Conservation (phyloP, 495 filamentous ascomycete genomes). For the Bombardia bombarda region DNA sequence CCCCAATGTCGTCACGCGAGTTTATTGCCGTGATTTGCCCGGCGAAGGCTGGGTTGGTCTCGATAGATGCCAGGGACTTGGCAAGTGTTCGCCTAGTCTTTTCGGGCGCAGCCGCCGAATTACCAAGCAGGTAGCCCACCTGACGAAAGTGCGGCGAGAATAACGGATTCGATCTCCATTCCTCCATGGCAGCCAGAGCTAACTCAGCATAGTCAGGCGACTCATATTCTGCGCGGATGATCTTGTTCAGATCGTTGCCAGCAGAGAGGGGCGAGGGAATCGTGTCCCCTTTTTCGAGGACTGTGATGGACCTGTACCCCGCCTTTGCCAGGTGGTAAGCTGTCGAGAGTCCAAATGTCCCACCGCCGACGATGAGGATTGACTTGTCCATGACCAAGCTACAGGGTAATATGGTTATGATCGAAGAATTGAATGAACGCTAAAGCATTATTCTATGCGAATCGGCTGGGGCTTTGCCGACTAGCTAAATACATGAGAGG, state of each 20-base stretch:
- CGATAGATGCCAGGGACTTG: slow-evolving; percentile 36
- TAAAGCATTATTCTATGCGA: no score
- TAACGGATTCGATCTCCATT: slow-evolving; percentile 39
- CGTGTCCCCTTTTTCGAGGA: slow-evolving; percentile 35
- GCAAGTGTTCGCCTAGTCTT: slow-evolving; percentile 39
- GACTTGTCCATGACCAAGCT: no score
- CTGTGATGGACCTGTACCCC: slow-evolving; percentile 28
- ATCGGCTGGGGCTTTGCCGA: no score
- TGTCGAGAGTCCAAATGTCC: slow-evolving; percentile 43
- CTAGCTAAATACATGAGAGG: no score
- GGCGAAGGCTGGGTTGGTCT: slow-evolving; percentile 26
- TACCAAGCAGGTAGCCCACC: slow-evolving; percentile 45
- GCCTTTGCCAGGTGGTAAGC: slow-evolving; percentile 38
- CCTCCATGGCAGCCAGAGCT: slow-evolving; percentile 37
- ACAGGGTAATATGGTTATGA: no score
- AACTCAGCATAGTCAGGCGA: slow-evolving; percentile 45
- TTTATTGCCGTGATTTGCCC: slow-evolving; percentile 29
- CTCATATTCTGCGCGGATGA: slow-evolving; percentile 48
- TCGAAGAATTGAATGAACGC: no score
- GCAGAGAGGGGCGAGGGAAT: slow-evolving; percentile 38
- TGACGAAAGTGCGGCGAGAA: slow-evolving; percentile 48
- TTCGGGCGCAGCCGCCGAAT: slow-evolving; percentile 36
- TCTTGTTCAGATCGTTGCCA: slow-evolving; percentile 47
- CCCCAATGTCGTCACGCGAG: slow-evolving; percentile 26
- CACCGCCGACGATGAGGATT: slow-evolving; percentile 37